Base-by-base conservation (phyloP, 768 basidiomycete species). In the Ramaria sp. region DNA sequence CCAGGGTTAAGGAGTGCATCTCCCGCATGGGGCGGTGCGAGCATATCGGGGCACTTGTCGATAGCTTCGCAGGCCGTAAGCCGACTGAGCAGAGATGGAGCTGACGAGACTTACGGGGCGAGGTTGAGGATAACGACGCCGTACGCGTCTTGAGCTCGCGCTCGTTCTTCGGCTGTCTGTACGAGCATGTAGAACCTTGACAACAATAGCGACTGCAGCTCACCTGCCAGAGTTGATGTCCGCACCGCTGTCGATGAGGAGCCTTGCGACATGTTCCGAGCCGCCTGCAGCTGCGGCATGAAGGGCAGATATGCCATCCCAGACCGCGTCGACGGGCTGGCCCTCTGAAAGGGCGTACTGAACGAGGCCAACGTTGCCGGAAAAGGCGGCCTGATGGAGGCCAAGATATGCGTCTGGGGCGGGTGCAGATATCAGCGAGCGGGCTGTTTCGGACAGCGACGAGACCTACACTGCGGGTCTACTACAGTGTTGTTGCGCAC, bases 221-320 rank as follows among this genome's bases (percentile, higher is more conserved):
- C 37, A 57, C 55, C 55, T 9, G 45, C 55, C 47, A 24, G 38
- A 39, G 70, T 98, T 98, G 31, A 97, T 95, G 67, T 99, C 96
- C n/a, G 96, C 96, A 20, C 96, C 95, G 58, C 83, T 75, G 60
- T 96, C 91, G 65, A 99, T 87, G 47, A 99, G 73, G 61, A 94
- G 77, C 64, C 82, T 80, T 41, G 98, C 92, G 45, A 97, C 88
- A 57, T 84, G 79, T 56, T 88, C 89, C 66, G 82, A 89, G 1
- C 96, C 96, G 22, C 91, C 91, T 0, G 91, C 88, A 63, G 84
- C 89, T 1, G 95, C 96, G 3, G 92, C 94, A 67, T 99, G 96
- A 9, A 99, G 77, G 3, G 96, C 94, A n/a, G 96, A 82, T 3
- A 99, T 88, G 37, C 96, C 96, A 66, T 95, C 91, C 53, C 97